Percentiles rank a stretch among this genome's conserved stretches.
Conservation (phyloP, 805 yeast species). For the Lachancea quebecensis region DNA sequence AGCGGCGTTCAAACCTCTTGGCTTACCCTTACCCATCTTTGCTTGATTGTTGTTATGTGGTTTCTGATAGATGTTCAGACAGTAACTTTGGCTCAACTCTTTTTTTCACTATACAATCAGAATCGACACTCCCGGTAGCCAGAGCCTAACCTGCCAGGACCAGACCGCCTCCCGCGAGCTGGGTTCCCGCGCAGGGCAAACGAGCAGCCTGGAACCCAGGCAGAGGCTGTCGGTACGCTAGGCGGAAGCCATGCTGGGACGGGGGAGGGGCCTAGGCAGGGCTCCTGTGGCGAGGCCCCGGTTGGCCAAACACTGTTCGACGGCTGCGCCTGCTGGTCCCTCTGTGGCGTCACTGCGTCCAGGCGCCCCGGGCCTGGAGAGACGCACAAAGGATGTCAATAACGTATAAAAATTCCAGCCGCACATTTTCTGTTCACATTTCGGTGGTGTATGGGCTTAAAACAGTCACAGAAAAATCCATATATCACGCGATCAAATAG, state of each 20-base stretch:
- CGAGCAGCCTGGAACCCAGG: not conserved
- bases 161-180: not conserved
- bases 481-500: no score
- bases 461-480: not conserved
- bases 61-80: not conserved
- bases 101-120: not conserved
- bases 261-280: not conserved
- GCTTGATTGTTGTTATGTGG: conserved; percentile 18
- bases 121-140: not conserved
- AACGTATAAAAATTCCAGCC: no score
- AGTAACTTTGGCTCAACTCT: not conserved
- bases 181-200: not conserved
- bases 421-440: no score
- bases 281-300: not conserved
- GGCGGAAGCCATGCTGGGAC: not conserved
- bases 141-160: not conserved
- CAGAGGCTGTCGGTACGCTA: not conserved
- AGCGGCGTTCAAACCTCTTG: conserved; percentile 99
- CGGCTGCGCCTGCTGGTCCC: not conserved
- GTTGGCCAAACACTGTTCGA: not conserved
- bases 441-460: no score
- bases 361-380: not conserved
- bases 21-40: conserved; percentile 99
- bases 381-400: no score
- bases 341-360: not conserved